Evolutionary conservation across 2,329 filamentous ascomycete genomes (phyloP), one percentile per base, ranked within the genome.

Genomic region (Teratosphaeria zuluensis): DNA sequence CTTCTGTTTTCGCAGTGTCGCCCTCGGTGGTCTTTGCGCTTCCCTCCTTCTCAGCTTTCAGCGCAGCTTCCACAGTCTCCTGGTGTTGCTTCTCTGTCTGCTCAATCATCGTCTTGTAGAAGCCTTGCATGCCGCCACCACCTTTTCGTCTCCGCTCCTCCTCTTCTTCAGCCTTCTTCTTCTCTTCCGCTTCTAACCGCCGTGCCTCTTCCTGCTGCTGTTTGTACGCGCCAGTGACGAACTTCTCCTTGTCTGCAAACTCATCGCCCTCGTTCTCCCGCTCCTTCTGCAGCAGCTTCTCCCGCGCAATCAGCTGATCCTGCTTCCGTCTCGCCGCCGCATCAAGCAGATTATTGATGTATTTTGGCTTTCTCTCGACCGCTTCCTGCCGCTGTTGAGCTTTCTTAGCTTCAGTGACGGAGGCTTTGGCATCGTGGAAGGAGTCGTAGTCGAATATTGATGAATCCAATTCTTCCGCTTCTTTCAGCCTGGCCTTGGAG

Each of bases 371-470:
- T 48, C 84, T 79, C 67, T 86, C 82, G 1, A 77, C 74, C 3
- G 81, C 80, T 56, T 80, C 80, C 57, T 77, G 77, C 52, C 78
- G 77, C 53, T 77, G 76, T 6, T 79, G 79, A 4, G 76, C 77
- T 59, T 81, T 80, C 64, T 83, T 81, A 60, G 84, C 80, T 16
- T 84, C 82, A 3, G 70, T 68, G 14, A 74, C 70, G 1, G 77
- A 75, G 64, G 89, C 87, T 48, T 92, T 78, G 0, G 86, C 87
- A 66, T 92, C 89, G 75, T 90, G 92, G 24, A 90, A 88, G 1
- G 81, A 82, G 71, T 95, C 90, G 75, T 94, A 95, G 74, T 94
- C 89, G 77, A 92, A 94, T 65, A 94, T 85, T 54, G 84, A 86
- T 1, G 88, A 77, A 67, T 94, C 89, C 8, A 87, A 70, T 60